Evolutionary conservation across 2,329 filamentous ascomycete genomes (phyloP), one percentile per base, ranked within the genome.

Genomic region (Sporothrix pallida): DNA sequence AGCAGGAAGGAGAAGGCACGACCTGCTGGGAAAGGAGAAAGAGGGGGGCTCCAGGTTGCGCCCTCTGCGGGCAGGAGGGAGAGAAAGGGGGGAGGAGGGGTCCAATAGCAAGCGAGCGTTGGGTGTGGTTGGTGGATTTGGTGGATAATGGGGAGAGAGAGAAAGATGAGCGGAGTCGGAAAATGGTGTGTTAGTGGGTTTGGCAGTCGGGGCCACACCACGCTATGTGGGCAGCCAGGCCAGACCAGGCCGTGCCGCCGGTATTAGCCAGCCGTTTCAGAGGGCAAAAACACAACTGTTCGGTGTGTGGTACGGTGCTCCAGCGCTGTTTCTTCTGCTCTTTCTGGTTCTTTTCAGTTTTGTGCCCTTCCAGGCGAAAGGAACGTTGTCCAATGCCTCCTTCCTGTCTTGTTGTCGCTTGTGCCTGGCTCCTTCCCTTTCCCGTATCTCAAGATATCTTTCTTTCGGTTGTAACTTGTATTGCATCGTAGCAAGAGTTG

Each of bases 21-120:
- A 72, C 67, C 65, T 74, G 70, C 70, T 72, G 13, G 48, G 58
- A 74, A 72, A 70, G 60, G 71, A 71, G 71, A 73, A 71, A 68
- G 71, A 71, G 71, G 73, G 73, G 69, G 73, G 54, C 62, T 62
- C 26, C 42, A 52, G 37, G 63, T 62, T 62, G 48, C 69, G 62
- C 26, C 20, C 67, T 71, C 37, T 42, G 42, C 10, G 20, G 37
- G 7, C 50, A 62, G 63, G 46, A 71, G 37, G 65, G 60, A 48
- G 17, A 52, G 73, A 72, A 70, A 74, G 37, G 71, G 73, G 68
- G 60, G 63, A 73, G 63, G 73, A 74, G 73, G 73, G 73, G 73
- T 74, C 71, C 73, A 74, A 73, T 74, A 54, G 73, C 42, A 67
- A 68, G 67, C 42, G 50, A 50, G 73, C 48, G 54, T 72, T 74